Percentiles rank a stretch among this genome's conserved stretches.
Evolutionary conservation across 2,329 filamentous ascomycete species (phyloP).

Genomic region (Botryotinia convoluta): DNA sequence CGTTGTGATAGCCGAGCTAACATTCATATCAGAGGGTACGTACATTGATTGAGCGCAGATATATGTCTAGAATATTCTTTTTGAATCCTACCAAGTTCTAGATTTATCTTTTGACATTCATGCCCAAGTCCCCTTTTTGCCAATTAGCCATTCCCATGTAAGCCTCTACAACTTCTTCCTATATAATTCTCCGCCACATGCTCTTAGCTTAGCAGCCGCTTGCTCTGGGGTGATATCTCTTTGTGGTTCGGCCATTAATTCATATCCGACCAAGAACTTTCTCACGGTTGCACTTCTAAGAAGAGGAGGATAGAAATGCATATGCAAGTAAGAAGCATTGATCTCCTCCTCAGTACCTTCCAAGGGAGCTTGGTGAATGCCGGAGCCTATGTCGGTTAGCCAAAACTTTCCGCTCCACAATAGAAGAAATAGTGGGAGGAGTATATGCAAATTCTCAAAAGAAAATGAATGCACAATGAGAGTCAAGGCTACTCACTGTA

Average conservation of each 20-base stretch:
- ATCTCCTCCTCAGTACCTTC: slow-evolving; percentile 78
- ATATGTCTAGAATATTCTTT: neutral
- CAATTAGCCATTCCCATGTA: neutral
- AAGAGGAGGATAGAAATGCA: slow-evolving; percentile 96
- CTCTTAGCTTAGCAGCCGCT: slow-evolving; percentile 72
- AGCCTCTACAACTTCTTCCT: slow-evolving; percentile 50
- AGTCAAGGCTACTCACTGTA: slow-evolving; percentile 62
- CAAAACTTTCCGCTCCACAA: neutral
- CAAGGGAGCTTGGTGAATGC: slow-evolving; percentile 91
- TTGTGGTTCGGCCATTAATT: slow-evolving; percentile 96
- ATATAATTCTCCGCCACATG: slow-evolving; percentile 80
- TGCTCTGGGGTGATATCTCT: slow-evolving; percentile 97
- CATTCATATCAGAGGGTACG: neutral
- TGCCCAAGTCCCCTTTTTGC: neutral
- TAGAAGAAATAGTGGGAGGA: neutral
- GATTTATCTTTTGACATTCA: neutral
- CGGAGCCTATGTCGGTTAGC: slow-evolving; percentile 60
- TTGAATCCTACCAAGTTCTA: neutral
- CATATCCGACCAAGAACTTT: slow-evolving; percentile 96
- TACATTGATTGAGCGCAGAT: neutral
- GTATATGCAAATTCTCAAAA: neutral
- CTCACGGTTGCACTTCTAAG: slow-evolving; percentile 88
- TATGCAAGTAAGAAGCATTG: slow-evolving; percentile 85
- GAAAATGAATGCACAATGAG: neutral
- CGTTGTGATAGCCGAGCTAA: neutral